phyloP scores from a whole-genome alignment of 192 early-diverging fungal species.

The Coemansia biformis region DNA sequence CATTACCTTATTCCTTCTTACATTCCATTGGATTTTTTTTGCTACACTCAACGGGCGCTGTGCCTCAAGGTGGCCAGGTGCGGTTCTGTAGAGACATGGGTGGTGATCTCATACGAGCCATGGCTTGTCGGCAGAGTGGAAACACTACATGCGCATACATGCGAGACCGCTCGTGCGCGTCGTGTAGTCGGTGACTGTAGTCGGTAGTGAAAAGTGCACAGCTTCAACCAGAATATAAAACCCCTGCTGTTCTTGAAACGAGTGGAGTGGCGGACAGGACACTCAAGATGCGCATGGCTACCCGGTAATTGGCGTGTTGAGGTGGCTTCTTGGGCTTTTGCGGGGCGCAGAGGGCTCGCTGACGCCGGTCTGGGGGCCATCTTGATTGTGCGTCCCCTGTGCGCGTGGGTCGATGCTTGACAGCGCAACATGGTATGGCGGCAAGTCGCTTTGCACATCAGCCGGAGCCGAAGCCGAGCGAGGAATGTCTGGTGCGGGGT shows the following conservation, averaged over 20 bases:
- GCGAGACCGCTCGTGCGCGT: neutral
- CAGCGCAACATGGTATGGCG: constrained; percentile 3
- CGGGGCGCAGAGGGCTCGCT: too few species aligned
- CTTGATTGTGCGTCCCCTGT: neutral
- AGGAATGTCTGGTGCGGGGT: neutral
- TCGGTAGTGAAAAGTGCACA: too few species aligned
- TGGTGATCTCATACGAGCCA: too few species aligned
- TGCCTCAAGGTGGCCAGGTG: too few species aligned
- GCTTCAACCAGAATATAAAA: too few species aligned
- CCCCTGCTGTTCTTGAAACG: too few species aligned
- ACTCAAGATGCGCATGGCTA: neutral
- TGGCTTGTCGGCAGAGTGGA: too few species aligned
- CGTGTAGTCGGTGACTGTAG: neutral
- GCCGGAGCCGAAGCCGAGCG: neutral
- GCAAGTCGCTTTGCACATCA: neutral
- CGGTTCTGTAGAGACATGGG: too few species aligned
- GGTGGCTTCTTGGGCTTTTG: constrained; percentile 24
- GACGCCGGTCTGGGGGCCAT: neutral
- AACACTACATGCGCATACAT: too few species aligned
- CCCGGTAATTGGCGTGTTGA: constrained; percentile 40
- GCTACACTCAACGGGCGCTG: too few species aligned
- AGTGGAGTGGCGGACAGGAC: too few species aligned
- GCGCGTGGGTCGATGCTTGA: constrained; percentile 2
- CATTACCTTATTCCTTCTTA: neutral
- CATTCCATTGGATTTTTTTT: too few species aligned